Evolutionary conservation across 495 filamentous ascomycete species (phyloP), one percentile per base, ranked within the genome.

Genomic region (Trichoderma orchidacearum): DNA sequence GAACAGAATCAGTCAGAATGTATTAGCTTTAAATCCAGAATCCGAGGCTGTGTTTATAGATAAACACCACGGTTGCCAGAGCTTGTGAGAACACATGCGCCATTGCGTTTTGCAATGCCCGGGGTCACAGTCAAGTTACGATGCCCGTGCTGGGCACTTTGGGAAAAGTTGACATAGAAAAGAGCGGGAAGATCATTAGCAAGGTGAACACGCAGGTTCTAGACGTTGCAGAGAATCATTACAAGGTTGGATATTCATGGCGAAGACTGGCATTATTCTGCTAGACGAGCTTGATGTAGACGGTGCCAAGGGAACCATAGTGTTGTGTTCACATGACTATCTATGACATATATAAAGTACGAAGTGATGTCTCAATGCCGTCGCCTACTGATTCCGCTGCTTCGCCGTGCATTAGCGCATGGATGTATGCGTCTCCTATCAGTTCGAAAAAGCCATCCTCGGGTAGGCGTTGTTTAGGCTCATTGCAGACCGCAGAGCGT

Each of bases 51-150:
- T 90, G 30, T 90, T 94, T 65, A 64, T 95, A 13, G 76, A 86
- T 45, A 80, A n/a, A 76, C 18, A 82, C 77, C n/a, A 60, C 89
- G 5, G 82, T 82, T 12, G 67, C 85, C 0, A 75, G 91, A 30
- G 81, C 85, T 17, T 95, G 82, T 62, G 89, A 95, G 70, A 93
- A 92, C 59, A 91, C 86, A 11, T 85, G 83, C 57, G 83, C 78
- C 0, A 72, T 95, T 13, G 79, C 91, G 35, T 95, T 92, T 60
- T 80, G 75, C 21, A 96, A 95, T 65, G 81, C 80, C 0, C 82
- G 85, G 9, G 87, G 90, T 2, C 59, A 87, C 60, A 90, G 85
- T 56, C 81, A 88, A 63, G 84, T 94, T 5, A 70, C 79, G 5
- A 68, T 90, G 48, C 90, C 91, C 0, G 79, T 88, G 60, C 69